Evolutionary conservation across 331 rosid genomes (phyloP), one percentile per base, ranked within the genome.

Genomic region (Erythrophleum ivorense): DNA sequence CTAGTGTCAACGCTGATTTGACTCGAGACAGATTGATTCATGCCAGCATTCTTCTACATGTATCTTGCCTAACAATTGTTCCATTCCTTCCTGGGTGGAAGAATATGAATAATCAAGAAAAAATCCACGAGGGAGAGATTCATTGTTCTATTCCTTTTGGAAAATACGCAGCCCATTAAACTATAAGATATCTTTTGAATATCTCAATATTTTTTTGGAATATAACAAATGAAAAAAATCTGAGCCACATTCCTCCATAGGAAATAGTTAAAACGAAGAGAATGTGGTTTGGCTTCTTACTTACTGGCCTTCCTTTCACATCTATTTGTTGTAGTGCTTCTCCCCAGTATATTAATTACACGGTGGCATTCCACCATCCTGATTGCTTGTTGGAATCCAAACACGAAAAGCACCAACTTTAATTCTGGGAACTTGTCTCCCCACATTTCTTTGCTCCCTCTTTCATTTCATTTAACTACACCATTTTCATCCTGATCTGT

Each of bases 321-420:
- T 7, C 0, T 73, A 69, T 36, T 4, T 16, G 21, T 71, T 65
- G 33, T 71, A 78, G 90, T 85, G 88, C 83, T 76, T 85, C 65
- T 14, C 85, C 48, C 24, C 59, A 66, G 71, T 24, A 9, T 81
- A 64, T 75, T 79, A 29, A 48, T 41, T 80, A 46, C 67, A 81
- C 76, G 87, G 85, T 87, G 75, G 95, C 89, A 91, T 81, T 91
- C 92, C 96, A 88, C 94, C 94, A 81, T 81, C 38, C 79, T 82
- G 16, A 80, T 86, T 74, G 81, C 87, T 83, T 57, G 86, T 80
- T 92, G 95, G 94, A 87, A 81, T 92, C 97, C 96, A 77, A 89
- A 87, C 70, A 79, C 88, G 95, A 92, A 89, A 70, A 84, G 89
- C 97, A 92, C 92, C 5, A 89, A 82, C 94, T 91, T 88, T 87